Evolutionary conservation across 495 filamentous ascomycete genomes (phyloP).

Genomic region (Aspergillus campestris): DNA sequence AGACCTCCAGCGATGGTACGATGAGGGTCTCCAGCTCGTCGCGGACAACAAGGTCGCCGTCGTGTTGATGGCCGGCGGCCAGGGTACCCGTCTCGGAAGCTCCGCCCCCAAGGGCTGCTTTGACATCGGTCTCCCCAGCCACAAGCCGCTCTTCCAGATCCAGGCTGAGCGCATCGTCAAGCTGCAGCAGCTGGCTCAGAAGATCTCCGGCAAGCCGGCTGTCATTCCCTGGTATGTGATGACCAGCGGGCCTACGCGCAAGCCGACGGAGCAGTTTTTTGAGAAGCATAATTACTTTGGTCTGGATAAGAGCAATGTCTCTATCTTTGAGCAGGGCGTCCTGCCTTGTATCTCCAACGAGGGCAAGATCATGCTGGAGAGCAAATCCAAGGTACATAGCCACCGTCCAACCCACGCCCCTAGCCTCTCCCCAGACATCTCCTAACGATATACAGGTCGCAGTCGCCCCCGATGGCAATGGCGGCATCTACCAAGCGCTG

Average conservation of each 20-base stretch:
- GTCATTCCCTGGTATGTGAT: constrained; percentile 98
- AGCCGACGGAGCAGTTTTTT: constrained; percentile 89
- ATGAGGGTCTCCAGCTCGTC: constrained; percentile 76
- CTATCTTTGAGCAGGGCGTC: constrained; percentile 95
- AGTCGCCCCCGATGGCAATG: constrained; percentile 97
- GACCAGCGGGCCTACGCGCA: constrained; percentile 94
- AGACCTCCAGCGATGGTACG: constrained; percentile 78
- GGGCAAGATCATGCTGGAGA: constrained; percentile 91
- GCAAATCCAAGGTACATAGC: constrained; percentile 63
- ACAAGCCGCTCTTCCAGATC: constrained; percentile 94
- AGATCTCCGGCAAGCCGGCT: constrained; percentile 55
- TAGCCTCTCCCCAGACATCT: background rate
- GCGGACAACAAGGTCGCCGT: constrained; percentile 87
- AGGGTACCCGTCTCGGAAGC: constrained; percentile 91
- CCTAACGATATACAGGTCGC: constrained; percentile 50
- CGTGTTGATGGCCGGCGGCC: constrained; percentile 93
- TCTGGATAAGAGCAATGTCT: constrained; percentile 71
- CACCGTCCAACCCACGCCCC: background rate
- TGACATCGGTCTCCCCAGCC: constrained; percentile 84
- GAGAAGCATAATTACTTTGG: constrained; percentile 85
- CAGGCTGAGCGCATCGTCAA: constrained; percentile 89
- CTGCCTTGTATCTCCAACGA: constrained; percentile 96
- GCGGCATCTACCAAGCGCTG: constrained; percentile 91
- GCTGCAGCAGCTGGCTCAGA: constrained; percentile 74
- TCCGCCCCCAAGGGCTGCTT: constrained; percentile 95